A percentile compares a stretch with the other conserved stretches of the same genome.
Evolutionary conservation across 2,329 filamentous ascomycete species (phyloP).

Genomic region (Aspergillus tanneri): DNA sequence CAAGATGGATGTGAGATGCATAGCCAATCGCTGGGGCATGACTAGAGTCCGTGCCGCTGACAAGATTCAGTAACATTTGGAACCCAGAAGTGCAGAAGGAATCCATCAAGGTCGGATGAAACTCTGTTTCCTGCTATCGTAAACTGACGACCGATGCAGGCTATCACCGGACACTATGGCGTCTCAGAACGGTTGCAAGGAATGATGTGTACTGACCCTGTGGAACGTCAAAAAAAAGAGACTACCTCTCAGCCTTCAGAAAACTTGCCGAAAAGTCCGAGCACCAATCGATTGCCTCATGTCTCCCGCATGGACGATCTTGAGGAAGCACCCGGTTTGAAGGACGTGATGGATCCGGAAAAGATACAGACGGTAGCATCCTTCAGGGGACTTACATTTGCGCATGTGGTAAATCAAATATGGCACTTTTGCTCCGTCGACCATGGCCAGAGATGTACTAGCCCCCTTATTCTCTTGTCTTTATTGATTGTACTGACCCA

Average conservation of each 20-base stretch:
- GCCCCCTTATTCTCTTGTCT: slow-evolving; percentile 4
- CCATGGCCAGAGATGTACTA: slow-evolving; percentile 63
- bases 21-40: neutral
- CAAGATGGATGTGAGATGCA: slow-evolving; percentile 67
- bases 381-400: slow-evolving; percentile 48
- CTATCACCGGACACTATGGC: slow-evolving; percentile 62
- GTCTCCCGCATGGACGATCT: slow-evolving; percentile 26
- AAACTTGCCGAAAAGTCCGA: slow-evolving; percentile 12
- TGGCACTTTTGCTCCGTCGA: slow-evolving; percentile 75
- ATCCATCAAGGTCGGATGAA: slow-evolving; percentile 47
- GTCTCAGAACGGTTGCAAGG: slow-evolving; percentile 66
- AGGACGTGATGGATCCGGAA: slow-evolving; percentile 23
- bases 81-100: slow-evolving; percentile 60
- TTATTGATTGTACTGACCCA: slow-evolving; percentile 21
- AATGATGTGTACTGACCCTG: slow-evolving; percentile 61
- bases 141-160: slow-evolving; percentile 20
- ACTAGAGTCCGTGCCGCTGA: slow-evolving; percentile 3
- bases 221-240: slow-evolving; percentile 28
- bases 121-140: neutral
- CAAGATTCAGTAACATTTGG: slow-evolving; percentile 63
- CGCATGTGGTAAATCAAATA: slow-evolving; percentile 65
- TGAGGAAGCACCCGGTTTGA: slow-evolving; percentile 31
- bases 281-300: slow-evolving; percentile 10
- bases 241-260: slow-evolving; percentile 16
- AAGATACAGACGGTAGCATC: slow-evolving; percentile 25